These are phyloP conservation scores for Solanum chiquidenum DNA, from an alignment of 257 asterid genomes.

Conservation along the genomic window DNA sequence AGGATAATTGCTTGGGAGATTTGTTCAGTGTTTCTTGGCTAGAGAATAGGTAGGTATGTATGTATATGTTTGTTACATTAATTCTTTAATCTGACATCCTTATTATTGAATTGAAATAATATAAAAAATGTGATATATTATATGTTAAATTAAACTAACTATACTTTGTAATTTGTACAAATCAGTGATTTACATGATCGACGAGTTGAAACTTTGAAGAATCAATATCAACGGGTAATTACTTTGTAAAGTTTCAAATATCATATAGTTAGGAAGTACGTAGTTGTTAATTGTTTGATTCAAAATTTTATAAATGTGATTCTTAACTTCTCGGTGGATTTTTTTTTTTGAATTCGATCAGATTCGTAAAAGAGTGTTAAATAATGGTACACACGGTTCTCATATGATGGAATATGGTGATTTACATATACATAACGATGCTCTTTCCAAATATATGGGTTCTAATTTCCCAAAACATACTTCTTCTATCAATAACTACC, in stretches of 20 bases:
- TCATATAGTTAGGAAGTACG: background rate
- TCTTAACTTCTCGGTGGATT: background rate
- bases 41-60: slow-evolving; percentile 57
- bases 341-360: slow-evolving; percentile 1
- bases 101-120: no score
- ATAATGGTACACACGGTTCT: slow-evolving; percentile 53
- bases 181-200: background rate
- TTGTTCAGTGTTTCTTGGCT: slow-evolving; percentile 86
- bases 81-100: background rate
- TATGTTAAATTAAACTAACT: background rate
- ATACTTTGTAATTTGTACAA: background rate
- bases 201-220: background rate
- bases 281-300: background rate
- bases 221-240: background rate
- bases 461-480: slow-evolving; percentile 64
- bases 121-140: no score
- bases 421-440: slow-evolving; percentile 31
- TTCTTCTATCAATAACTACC: slow-evolving; percentile 28
- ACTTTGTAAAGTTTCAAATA: background rate
- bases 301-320: background rate
- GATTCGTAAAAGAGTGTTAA: slow-evolving; percentile 64
- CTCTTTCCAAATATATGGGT: slow-evolving; percentile 55
- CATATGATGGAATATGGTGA: slow-evolving; percentile 91
- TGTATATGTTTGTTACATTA: background rate
- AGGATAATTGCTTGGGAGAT: slow-evolving; percentile 85